Conservation (phyloP, 1,284 basidiomycete species). For the Inonotus hispidus region DNA sequence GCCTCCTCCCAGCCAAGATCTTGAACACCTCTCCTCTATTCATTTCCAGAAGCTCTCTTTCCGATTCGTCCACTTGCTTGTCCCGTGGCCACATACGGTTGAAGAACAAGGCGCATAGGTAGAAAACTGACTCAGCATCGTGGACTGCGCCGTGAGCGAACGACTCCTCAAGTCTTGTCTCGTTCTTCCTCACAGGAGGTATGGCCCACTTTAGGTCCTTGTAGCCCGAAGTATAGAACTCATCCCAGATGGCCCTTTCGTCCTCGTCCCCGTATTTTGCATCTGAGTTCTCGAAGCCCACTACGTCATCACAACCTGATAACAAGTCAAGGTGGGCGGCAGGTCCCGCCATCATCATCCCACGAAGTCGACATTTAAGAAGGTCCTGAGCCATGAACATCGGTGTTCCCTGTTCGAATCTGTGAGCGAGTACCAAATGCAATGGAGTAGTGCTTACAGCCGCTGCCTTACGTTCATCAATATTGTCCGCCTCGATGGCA, state of each 20-base stretch:
- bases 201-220: neutral
- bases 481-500: neutral
- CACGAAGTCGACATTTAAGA: neutral
- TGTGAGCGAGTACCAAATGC: neutral
- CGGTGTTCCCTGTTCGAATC: neutral
- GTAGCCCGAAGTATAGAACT: neutral
- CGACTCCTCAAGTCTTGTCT: neutral
- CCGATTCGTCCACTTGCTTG: neutral
- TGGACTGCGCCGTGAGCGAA: neutral
- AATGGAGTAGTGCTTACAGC: neutral
- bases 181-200: neutral
- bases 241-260: neutral
- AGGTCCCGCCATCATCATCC: neutral
- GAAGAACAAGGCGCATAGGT: neutral
- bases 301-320: neutral
- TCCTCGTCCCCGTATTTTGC: neutral
- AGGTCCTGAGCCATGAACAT: slow-evolving; percentile 1
- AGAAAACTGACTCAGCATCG: slow-evolving; percentile 3
- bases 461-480: neutral
- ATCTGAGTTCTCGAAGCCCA: neutral
- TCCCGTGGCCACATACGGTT: neutral
- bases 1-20: neutral
- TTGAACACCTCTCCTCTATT: neutral
- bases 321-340: neutral
- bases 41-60: neutral